Conservation (phyloP, 306 rosid species). For the Rosa persica region DNA sequence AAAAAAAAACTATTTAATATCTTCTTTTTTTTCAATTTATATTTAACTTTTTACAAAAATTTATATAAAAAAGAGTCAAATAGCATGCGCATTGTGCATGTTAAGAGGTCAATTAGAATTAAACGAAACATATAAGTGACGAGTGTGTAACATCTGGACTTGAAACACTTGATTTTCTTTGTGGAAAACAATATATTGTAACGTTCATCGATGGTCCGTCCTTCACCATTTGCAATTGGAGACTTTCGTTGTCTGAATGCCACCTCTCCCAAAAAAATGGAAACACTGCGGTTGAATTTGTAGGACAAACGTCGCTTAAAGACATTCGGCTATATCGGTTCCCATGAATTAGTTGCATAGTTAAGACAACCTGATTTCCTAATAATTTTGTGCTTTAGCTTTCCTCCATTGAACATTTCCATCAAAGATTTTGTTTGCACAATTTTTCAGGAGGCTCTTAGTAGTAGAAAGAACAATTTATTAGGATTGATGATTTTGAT, state of each 20-base stretch:
- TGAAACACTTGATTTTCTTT: no score
- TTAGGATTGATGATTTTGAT: not conserved
- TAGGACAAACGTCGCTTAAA: slow-evolving; percentile 56
- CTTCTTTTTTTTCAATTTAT: no score
- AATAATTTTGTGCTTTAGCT: slow-evolving; percentile 64
- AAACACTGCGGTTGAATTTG: slow-evolving; percentile 49
- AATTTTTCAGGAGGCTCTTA: not conserved
- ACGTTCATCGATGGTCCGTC: slow-evolving; percentile 61
- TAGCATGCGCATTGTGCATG: no score
- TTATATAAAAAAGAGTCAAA: no score
- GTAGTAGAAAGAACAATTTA: not conserved
- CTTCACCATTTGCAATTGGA: slow-evolving; percentile 37
- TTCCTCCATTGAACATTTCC: slow-evolving; percentile 70
- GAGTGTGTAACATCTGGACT: no score
- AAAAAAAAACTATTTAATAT: no score
- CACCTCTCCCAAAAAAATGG: slow-evolving; percentile 60
- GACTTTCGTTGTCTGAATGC: slow-evolving; percentile 62
- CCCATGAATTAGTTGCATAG: slow-evolving; percentile 64
- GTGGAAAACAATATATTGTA: no score
- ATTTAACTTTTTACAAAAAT: no score
- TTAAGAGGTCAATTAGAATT: no score
- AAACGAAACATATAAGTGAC: no score
- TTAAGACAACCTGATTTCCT: slow-evolving; percentile 59
- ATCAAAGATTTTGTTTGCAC: slow-evolving; percentile 55
- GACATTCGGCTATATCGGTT: slow-evolving; percentile 39